phyloP scores from a whole-genome alignment of 257 asterid genomes.

The Penstemon davidsonii region DNA sequence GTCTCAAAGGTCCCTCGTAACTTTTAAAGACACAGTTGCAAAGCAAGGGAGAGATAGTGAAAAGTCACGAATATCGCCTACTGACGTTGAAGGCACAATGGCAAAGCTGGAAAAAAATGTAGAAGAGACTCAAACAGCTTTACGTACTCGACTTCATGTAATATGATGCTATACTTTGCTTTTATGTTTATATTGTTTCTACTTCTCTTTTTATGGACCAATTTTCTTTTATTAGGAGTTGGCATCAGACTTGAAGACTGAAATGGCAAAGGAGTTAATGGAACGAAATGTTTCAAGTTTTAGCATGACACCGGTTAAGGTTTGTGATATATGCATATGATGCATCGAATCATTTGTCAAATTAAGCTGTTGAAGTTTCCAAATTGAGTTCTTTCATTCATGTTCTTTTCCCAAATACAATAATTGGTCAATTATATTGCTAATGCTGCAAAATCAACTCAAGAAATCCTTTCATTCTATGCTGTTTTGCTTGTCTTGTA shows the following conservation, averaged over 20 bases:
- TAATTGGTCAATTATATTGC: constrained; percentile 5
- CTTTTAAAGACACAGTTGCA: constrained; percentile 41
- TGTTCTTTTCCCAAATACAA: constrained; percentile 7
- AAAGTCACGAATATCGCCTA: constrained; percentile 32
- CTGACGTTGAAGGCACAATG: constrained; percentile 36
- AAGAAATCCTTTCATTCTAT: constrained; percentile 19
- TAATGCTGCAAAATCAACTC: constrained; percentile 16
- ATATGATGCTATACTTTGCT: constrained; percentile 20
- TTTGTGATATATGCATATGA: constrained; percentile 33
- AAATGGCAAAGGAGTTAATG: constrained; percentile 56
- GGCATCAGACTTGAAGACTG: constrained; percentile 77
- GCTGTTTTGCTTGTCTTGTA: constrained; percentile 32
- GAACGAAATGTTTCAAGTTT: constrained; percentile 68
- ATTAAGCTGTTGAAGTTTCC: constrained; percentile 7
- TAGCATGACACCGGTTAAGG: constrained; percentile 91
- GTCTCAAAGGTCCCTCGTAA: constrained; percentile 48
- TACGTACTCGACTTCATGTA: constrained; percentile 73
- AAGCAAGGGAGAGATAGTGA: constrained; percentile 43
- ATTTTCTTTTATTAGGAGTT: constrained; percentile 54
- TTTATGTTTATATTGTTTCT: constrained; percentile 16
- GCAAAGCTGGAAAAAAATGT: constrained; percentile 61
- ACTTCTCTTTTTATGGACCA: constrained; percentile 25
- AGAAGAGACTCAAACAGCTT: constrained; percentile 61
- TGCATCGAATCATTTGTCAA: constrained; percentile 24
- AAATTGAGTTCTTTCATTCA: constrained; percentile 8